These are phyloP conservation scores for Punctularia strigosozonata DNA, from an alignment of 768 basidiomycete genomes.

Conservation along the genomic window DNA sequence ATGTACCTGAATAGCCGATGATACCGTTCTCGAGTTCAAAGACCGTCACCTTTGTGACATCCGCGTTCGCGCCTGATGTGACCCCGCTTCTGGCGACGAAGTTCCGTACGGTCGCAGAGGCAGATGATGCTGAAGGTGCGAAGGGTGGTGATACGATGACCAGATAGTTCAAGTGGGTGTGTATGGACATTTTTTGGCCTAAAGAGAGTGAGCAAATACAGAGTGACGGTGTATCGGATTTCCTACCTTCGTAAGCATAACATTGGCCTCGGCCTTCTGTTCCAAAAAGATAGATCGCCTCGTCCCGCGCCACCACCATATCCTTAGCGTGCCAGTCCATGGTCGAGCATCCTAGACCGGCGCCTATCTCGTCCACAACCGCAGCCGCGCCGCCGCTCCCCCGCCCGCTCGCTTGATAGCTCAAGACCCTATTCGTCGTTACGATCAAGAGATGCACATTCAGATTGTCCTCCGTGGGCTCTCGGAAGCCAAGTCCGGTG, in stretches of 20 bases:
- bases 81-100: conserved; percentile 42
- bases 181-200: conserved; percentile 72
- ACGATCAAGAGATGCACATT: conserved; percentile 66
- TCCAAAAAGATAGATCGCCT: conserved; percentile 82
- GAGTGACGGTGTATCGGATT: too few relatives aligned
- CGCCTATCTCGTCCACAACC: conserved; percentile 80
- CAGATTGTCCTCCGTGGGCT: conserved; percentile 28
- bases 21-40: conserved; percentile 91
- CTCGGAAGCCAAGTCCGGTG: conserved; percentile 83
- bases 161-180: conserved; percentile 73
- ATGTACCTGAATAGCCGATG: conserved; percentile 72
- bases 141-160: conserved; percentile 86
- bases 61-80: conserved; percentile 30
- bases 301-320: conserved; percentile 81
- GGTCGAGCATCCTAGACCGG: conserved; percentile 71
- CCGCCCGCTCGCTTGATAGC: conserved; percentile 62
- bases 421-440: conserved; percentile 75
- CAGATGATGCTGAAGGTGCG: conserved; percentile 47
- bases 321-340: conserved; percentile 66
- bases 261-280: conserved; percentile 74
- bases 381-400: conserved; percentile 53
- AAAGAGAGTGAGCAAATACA: not conserved
- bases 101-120: conserved; percentile 68
- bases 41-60: conserved; percentile 71
- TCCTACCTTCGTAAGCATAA: conserved; percentile 88